Evolutionary conservation across 352 stramenopile species (phyloP), one percentile per base, ranked within the genome.

Genomic region (Phytophthora boehmeriae): DNA sequence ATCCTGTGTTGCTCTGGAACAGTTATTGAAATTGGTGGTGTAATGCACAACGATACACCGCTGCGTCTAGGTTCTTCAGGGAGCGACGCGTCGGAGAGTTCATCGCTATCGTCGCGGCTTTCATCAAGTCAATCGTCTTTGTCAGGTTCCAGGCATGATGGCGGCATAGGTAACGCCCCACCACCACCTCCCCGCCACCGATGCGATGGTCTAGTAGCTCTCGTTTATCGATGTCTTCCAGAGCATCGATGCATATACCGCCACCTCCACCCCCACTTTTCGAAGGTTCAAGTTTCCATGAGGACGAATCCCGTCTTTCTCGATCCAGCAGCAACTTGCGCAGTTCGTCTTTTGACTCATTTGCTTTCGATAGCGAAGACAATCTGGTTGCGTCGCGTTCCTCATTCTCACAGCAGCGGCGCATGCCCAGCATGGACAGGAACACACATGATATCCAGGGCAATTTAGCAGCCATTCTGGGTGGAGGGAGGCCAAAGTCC

Each of bases 391-490:
- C 25, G n/a, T 68, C 67, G 48, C 71, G 77, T 4, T 41, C 67
- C 16, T 88, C 77, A 5, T 79, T 87, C 25, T 78, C 80, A 0
- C 75, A 81, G 36, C 64, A 55, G 28, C 72, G 66, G 32, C 65
- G 68, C 13, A 13, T 79, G 35, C 85, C 79, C 0, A 76, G 59
- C 52, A 60, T 74, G 14, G 72, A 78, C 25, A 68, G 58, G 27
- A 62, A 75, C 17, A 88, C 86, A 51, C 49, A 76, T 8, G 63
- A 65, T 43, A 55, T 79, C 9, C 80, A 90, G n/a, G 73, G 74
- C 45, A 90, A 68, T 58, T 56, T 92, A 19, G 83, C 83, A 19
- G 75, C 83, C 17, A 89, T 92, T 59, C 63, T 92, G 22, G 78
- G 76, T 28, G 76, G 80, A n/a, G 63, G 75, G 23, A 73, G 70